phyloP scores from a whole-genome alignment of 441 rosid species.

The Jatropha podagrica region DNA sequence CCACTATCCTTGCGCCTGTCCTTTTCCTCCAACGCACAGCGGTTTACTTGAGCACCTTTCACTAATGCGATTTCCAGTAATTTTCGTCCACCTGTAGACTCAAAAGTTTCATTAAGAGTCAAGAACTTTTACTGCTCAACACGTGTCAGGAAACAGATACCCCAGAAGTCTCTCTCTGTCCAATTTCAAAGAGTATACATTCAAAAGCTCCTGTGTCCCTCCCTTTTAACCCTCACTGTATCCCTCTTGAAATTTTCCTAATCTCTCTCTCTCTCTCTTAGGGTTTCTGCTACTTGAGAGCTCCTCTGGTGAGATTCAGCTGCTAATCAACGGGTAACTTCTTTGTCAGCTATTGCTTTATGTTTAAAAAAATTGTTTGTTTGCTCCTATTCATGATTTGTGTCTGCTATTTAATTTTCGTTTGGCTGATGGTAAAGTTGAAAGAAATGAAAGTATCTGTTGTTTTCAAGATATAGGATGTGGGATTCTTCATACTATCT shows the following conservation, averaged over 20 bases:
- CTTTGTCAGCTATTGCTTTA: background rate
- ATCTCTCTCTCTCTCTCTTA: conserved; percentile 15
- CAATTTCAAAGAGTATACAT: conserved; percentile 3
- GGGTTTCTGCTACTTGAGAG: conserved; percentile 24
- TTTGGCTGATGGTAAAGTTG: conserved; percentile 14
- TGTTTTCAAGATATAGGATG: background rate
- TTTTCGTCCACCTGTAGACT: conserved; percentile 27
- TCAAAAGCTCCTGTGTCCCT: conserved; percentile 29
- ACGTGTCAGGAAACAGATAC: conserved; percentile 30
- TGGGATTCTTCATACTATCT: background rate
- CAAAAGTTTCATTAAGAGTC: background rate
- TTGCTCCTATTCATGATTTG: background rate
- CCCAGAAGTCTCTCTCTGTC: conserved; percentile 7
- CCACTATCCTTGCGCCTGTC: conserved; percentile 5
- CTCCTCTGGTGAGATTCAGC: conserved; percentile 22
- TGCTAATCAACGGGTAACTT: conserved; percentile 22
- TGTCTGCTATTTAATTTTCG: background rate
- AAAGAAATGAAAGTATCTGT: background rate
- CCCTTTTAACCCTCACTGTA: conserved; percentile 19
- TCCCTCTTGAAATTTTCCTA: background rate
- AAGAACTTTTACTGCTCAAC: conserved; percentile 16
- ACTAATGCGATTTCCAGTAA: conserved; percentile 17
- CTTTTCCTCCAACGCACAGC: conserved; percentile 22
- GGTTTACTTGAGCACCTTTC: conserved; percentile 21
- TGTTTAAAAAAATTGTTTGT: background rate